Conservation (phyloP, 2,329 filamentous ascomycete species). For the Coniella vitis region DNA sequence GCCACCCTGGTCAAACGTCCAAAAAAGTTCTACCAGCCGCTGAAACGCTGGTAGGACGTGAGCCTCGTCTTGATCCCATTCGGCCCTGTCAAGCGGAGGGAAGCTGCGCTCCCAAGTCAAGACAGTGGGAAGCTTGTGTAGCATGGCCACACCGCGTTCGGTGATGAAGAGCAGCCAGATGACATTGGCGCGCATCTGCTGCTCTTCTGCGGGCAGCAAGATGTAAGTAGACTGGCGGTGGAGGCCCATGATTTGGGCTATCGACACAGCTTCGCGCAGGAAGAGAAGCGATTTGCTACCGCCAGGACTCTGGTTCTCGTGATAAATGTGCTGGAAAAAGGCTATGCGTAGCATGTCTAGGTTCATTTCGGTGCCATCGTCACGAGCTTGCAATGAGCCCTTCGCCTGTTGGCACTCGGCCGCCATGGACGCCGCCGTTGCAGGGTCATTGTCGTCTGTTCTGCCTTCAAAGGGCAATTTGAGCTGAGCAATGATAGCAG, state of each 20-base stretch:
- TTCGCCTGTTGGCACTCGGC: conserved; percentile 29
- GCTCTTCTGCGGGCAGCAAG: conserved; percentile 29
- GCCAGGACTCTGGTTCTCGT: conserved; percentile 41
- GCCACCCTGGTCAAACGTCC: conserved; percentile 42
- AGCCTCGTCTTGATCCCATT: conserved; percentile 30
- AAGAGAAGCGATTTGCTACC: conserved; percentile 40
- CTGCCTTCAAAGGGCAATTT: conserved; percentile 29
- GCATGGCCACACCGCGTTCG: conserved; percentile 41
- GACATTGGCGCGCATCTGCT: conserved; percentile 38
- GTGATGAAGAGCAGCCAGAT: conserved; percentile 44
- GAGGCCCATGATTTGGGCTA: conserved; percentile 42
- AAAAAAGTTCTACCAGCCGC: conserved; percentile 42
- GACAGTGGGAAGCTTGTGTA: conserved; percentile 42
- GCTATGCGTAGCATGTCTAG: conserved; percentile 38
- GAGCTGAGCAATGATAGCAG: conserved; percentile 42
- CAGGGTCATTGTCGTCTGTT: conserved; percentile 23
- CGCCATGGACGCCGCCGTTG: conserved; percentile 28
- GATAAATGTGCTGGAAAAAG: conserved; percentile 46
- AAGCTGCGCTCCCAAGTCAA: conserved; percentile 33
- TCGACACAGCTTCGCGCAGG: conserved; percentile 43
- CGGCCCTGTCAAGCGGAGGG: conserved; percentile 27
- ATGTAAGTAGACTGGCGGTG: conserved; percentile 37
- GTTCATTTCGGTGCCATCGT: conserved; percentile 24
- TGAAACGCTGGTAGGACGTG: conserved; percentile 42
- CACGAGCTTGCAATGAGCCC: conserved; percentile 19